Evolutionary conservation across 768 basidiomycete genomes (phyloP), one percentile per base, ranked within the genome.

Genomic region (Pleurotus djamor): DNA sequence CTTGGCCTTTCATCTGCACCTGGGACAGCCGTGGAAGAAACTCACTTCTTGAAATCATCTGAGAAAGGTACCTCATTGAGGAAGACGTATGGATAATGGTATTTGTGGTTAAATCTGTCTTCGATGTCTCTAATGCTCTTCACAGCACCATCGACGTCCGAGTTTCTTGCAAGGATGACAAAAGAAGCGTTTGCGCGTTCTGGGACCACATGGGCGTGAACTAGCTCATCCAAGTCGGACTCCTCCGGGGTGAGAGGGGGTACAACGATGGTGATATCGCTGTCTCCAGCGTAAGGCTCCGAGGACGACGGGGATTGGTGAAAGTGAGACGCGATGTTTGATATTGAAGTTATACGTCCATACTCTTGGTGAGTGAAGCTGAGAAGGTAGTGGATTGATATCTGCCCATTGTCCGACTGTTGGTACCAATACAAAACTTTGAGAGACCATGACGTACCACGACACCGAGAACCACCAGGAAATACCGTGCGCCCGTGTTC

Each of bases 1-100:
- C 21, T 28, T n/a, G n/a, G 38, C 38, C 38, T 41, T 41, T 9
- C 38, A 41, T 41, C 38, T 10, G 38, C 38, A 41, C 9, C 38
- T n/a, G n/a, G 17, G 10, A 17, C 10, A 50, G 36, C 4, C 10
- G 32, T 52, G 28, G 5, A 34, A 13, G 48, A 10, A 5, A 67
- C 83, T 58, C 65, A 88, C 84, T 73, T 73, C 67, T 87, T 91
- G 74, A 94, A 94, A 32, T 86, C 83, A 6, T 87, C 85, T 17
- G 84, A 79, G 68, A 96, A 95, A 1, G 80, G 79, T 62, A 83
- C 85, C 58, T 96, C 93, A 66, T 96, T 96, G 62, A 96, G 76
- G 71, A 96, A 85, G 36, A 92, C 87, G 72, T 90, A 96, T 4
- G 92, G 91, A 67, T 96, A 96, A 44, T 79, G 74, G 61, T 84